Conservation (phyloP, 345 rosid genomes). For the Bruguiera sexangula region DNA sequence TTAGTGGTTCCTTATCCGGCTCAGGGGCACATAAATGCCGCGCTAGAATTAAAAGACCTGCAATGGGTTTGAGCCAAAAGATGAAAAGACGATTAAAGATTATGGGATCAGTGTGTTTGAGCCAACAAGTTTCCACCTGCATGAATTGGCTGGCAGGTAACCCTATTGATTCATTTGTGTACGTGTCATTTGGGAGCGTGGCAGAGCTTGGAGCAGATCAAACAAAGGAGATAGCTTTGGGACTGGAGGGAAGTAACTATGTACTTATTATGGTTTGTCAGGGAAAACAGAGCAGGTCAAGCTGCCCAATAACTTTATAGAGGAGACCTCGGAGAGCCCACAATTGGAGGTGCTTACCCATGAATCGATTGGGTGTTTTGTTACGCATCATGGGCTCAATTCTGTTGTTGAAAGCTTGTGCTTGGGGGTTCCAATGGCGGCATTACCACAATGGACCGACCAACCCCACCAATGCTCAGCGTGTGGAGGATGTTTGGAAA, state of each 20-base stretch:
- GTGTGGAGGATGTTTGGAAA: conserved; percentile 40
- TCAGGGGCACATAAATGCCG: conserved; percentile 40
- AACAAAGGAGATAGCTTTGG: conserved; percentile 24
- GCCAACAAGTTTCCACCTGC: conserved; percentile 8
- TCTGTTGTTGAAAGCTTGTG: conserved; percentile 42
- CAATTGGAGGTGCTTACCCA: conserved; percentile 35
- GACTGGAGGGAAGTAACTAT: conserved; percentile 9
- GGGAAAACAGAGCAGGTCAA: conserved; percentile 16
- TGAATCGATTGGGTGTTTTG: conserved; percentile 36
- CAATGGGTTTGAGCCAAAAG: conserved; percentile 37
- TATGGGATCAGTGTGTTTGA: conserved; percentile 29
- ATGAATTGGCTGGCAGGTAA: conserved; percentile 23
- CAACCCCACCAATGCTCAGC: conserved; percentile 40
- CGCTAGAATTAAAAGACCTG: conserved; percentile 27
- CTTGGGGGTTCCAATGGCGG: conserved; percentile 47
- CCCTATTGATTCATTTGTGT: conserved; percentile 24
- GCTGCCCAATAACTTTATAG: conserved; percentile 4
- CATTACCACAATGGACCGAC: conserved; percentile 46
- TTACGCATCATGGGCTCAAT: conserved; percentile 49
- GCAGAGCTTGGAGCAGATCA: conserved; percentile 19
- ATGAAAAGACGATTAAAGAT: conserved; percentile 22
- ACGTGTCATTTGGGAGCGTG: conserved; percentile 32
- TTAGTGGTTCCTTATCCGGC: conserved; percentile 26
- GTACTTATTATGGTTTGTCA: conserved; percentile 31
- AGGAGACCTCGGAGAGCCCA: conserved; percentile 18